Evolutionary conservation across 2,329 filamentous ascomycete species (phyloP).

Genomic region (Dactylellina sp.): DNA sequence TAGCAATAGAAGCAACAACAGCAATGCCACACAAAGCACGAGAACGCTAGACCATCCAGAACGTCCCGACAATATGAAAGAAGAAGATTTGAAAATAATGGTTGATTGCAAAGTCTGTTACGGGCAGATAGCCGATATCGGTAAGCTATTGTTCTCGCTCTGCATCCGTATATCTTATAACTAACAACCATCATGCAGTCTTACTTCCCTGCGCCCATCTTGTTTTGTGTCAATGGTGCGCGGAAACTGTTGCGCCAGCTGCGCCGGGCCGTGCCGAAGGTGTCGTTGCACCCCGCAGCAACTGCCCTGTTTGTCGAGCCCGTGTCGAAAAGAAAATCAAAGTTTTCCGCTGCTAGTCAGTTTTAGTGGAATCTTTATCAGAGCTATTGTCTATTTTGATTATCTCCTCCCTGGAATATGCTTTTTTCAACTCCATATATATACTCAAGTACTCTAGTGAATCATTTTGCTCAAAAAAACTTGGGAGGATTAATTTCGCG

Average conservation of each 20-base stretch:
- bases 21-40: conserved; percentile 7
- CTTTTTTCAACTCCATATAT: neutral
- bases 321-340: conserved; percentile 55
- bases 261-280: conserved; percentile 40
- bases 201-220: conserved; percentile 53
- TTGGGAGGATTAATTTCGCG: too few species aligned
- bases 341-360: conserved; percentile 41
- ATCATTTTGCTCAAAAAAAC: too few species aligned
- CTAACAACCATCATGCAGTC: conserved; percentile 24
- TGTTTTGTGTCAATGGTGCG: conserved; percentile 54
- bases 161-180: neutral
- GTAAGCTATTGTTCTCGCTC: conserved; percentile 4
- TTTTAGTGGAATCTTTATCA: neutral
- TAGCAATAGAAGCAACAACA: conserved; percentile 16
- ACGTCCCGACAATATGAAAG: conserved; percentile 56
- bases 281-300: conserved; percentile 47
- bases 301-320: conserved; percentile 51
- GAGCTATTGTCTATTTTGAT: too few species aligned
- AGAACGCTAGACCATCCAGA: conserved; percentile 52
- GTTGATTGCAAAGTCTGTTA: conserved; percentile 55
- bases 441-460: neutral
- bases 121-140: conserved; percentile 54
- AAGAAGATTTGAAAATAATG: conserved; percentile 57
- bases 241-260: conserved; percentile 47
- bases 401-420: too few species aligned